Base-by-base conservation (phyloP, 768 basidiomycete species). In the Phanerochaete carnosa region DNA sequence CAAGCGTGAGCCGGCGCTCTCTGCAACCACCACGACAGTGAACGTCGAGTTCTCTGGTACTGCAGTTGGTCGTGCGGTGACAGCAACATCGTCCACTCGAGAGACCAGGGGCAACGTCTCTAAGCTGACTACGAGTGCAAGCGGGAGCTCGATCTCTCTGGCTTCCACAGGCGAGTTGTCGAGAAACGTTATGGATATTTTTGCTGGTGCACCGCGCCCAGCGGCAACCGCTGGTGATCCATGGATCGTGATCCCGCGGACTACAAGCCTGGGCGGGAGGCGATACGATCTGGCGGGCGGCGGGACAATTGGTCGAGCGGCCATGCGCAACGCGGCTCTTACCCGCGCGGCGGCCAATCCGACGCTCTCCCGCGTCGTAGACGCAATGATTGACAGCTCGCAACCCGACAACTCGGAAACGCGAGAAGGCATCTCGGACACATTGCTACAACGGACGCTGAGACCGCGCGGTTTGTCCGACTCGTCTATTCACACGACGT, bases 41-140 rank as follows among this genome's bases (percentile, higher is more conserved):
- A 97, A 95, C 60, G 96, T 99, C 58, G 95, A 97, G 77, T 98
- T 98, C 73, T 91, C 87, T 2, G 89, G 91, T 3, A 75, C 83
- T 1, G 90, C 84, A 11, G 77, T 80, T 13, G 81, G 85, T n/a
- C 76, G 83, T 61, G 81, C 83, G 7, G 75, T 84, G 57, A 79
- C 82, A 23, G 82, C 74, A 57, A 69, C 79, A 49, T 72, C 75
- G 47, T 73, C 72, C 33, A 33, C 35, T 32, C 51, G 28, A 9
- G 32, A 52, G 19, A 52, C 8, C 29, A 15, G 33, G 16, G 35
- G 56, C 13, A 32, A 26, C 2, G 32, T 19, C 29, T 26, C 35
- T 3, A 12, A 47, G 15, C 62, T 57, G 19, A 55, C 52, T 15
- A 29, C 57, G 15, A 59, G 57, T 32, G 43, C 58, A 13, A 58